phyloP scores from a whole-genome alignment of 2,329 filamentous ascomycete species.

The Aspergillus japonicus region DNA sequence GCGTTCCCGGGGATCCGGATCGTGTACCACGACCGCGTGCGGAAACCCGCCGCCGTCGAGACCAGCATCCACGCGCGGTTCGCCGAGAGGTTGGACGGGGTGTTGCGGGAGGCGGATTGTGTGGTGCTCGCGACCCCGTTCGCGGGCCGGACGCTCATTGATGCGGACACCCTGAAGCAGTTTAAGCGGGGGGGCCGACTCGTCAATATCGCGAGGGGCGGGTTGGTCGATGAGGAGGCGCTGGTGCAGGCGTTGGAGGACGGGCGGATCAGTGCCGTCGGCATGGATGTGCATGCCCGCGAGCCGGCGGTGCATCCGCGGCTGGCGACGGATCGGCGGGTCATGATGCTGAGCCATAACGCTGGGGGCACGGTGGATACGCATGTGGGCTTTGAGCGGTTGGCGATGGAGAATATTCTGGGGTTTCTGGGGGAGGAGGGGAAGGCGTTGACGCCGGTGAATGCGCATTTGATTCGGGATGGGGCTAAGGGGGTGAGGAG shows the following conservation, averaged over 20 bases:
- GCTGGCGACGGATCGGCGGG: conserved; percentile 42
- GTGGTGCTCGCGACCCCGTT: conserved; percentile 50
- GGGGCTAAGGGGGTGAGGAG: conserved; percentile 5
- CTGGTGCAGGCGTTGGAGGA: conserved; percentile 48
- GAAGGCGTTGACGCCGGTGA: conserved; percentile 55
- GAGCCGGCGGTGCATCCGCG: conserved; percentile 53
- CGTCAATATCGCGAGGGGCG: conserved; percentile 54
- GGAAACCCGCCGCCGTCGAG: conserved; percentile 37
- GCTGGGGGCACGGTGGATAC: conserved; percentile 51
- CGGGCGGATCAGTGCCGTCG: conserved; percentile 49
- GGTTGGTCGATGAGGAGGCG: conserved; percentile 51
- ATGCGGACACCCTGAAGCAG: conserved; percentile 38
- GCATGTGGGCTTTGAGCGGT: conserved; percentile 50
- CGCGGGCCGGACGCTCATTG: conserved; percentile 43
- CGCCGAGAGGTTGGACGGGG: conserved; percentile 43
- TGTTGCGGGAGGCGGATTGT: conserved; percentile 47
- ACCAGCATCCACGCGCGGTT: neutral
- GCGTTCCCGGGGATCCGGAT: conserved; percentile 66
- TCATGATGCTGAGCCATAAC: conserved; percentile 50
- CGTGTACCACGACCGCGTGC: conserved; percentile 53
- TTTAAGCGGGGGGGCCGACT: conserved; percentile 29
- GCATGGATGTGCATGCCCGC: conserved; percentile 55
- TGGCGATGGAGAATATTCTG: conserved; percentile 49
- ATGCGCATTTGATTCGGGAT: conserved; percentile 53
- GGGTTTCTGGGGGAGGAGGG: conserved; percentile 31